Conservation (phyloP, 305 asterid species). For the Fraxinus greggii region DNA sequence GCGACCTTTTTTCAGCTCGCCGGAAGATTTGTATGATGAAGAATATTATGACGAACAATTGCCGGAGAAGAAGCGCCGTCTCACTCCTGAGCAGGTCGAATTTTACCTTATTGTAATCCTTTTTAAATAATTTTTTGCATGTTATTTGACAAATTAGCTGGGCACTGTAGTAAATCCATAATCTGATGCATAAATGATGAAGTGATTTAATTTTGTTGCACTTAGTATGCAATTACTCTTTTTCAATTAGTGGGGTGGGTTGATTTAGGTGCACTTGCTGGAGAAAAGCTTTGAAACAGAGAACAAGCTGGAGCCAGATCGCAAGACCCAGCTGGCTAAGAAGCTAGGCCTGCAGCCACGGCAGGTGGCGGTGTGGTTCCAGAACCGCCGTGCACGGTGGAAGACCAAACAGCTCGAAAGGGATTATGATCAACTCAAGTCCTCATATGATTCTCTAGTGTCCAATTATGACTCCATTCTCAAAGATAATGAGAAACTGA, state of each 20-base stretch:
- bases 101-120: neutral
- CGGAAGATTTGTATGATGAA: constrained; percentile 74
- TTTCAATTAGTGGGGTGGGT: neutral
- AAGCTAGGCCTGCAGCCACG: constrained; percentile 89
- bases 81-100: constrained; percentile 78
- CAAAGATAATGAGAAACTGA: constrained; percentile 84
- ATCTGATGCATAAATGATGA: neutral
- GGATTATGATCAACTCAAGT: constrained; percentile 81
- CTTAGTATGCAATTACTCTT: neutral
- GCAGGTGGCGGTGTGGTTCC: constrained; percentile 99
- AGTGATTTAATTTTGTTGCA: neutral
- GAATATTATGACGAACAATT: constrained; percentile 87
- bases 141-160: neutral
- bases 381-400: constrained; percentile 98
- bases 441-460: constrained; percentile 75
- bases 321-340: constrained; percentile 84
- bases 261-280: constrained; percentile 74
- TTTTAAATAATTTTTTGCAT: neutral
- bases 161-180: neutral
- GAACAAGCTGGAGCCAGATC: constrained; percentile 97
- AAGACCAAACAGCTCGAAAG: constrained; percentile 90
- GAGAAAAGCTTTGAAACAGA: constrained; percentile 94
- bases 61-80: constrained; percentile 97
- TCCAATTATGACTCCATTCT: constrained; percentile 62
- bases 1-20: constrained; percentile 73